These are phyloP conservation scores for Prunus yedoensis DNA, from an alignment of 331 rosid species.

Conservation along the genomic window DNA sequence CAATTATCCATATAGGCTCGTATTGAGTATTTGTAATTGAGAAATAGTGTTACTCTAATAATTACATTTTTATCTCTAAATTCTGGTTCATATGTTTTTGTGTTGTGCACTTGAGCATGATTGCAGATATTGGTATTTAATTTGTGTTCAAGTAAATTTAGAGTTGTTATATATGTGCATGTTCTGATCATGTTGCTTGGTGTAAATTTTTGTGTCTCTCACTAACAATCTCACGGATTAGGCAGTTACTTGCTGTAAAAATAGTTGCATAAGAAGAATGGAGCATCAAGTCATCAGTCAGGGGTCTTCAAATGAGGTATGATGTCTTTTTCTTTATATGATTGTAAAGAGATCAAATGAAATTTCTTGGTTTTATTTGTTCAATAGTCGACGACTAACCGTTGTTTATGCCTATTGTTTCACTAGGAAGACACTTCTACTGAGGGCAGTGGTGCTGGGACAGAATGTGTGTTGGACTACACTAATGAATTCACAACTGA, in stretches of 20 bases:
- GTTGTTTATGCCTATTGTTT: neutral
- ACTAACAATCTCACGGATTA: neutral
- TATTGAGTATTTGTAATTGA: neutral
- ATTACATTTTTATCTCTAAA: neutral
- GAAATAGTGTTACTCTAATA: neutral
- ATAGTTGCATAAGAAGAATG: neutral
- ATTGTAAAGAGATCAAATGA: neutral
- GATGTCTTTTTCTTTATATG: neutral
- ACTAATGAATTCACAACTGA: constrained; percentile 24
- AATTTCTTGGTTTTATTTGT: neutral
- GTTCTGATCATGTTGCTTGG: constrained; percentile 1
- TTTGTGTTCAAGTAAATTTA: neutral
- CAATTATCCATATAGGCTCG: neutral
- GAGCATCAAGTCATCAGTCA: neutral
- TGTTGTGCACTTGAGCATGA: neutral
- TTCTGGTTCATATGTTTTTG: neutral
- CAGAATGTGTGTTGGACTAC: constrained; percentile 11
- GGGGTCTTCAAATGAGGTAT: neutral
- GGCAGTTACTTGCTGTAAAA: neutral
- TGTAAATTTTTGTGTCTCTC: neutral
- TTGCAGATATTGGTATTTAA: neutral
- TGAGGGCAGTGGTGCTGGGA: neutral
- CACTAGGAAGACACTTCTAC: neutral
- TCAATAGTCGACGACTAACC: neutral
- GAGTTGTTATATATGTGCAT: neutral